Evolutionary conservation across 192 early-diverging fungal species (phyloP).

Genomic region (Coemansia sp.): DNA sequence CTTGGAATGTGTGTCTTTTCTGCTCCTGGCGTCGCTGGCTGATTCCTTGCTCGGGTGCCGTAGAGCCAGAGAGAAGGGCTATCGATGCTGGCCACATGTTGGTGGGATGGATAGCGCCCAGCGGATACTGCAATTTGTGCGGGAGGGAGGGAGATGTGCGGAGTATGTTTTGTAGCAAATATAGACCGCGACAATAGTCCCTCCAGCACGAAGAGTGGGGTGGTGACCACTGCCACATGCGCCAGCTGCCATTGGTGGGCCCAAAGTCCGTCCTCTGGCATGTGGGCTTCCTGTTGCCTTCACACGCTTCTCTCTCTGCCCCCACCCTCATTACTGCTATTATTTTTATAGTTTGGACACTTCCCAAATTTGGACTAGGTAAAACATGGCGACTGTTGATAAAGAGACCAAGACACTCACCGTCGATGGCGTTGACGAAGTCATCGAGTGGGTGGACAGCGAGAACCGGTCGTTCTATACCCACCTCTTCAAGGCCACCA

Average conservation of each 20-base stretch:
- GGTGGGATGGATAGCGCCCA: background rate
- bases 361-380: background rate
- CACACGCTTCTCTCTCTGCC: background rate
- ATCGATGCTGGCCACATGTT: background rate
- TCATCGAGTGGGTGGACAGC: slow-evolving; percentile 30
- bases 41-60: background rate
- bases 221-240: background rate
- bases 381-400: background rate
- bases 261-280: background rate
- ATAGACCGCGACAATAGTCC: background rate
- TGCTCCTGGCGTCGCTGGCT: background rate
- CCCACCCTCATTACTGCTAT: background rate
- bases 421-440: slow-evolving; percentile 30
- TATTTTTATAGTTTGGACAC: background rate
- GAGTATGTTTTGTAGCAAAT: background rate
- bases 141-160: background rate
- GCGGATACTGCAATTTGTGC: background rate
- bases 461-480: slow-evolving; percentile 32
- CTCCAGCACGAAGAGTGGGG: background rate
- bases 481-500: slow-evolving; percentile 20
- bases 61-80: background rate
- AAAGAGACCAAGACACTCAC: slow-evolving; percentile 5
- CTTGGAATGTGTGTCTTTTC: background rate
- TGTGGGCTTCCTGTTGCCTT: background rate
- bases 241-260: background rate